Evolutionary conservation across 2,329 filamentous ascomycete genomes (phyloP), one percentile per base, ranked within the genome.

Genomic region (Dendrostoma leiphaemia): DNA sequence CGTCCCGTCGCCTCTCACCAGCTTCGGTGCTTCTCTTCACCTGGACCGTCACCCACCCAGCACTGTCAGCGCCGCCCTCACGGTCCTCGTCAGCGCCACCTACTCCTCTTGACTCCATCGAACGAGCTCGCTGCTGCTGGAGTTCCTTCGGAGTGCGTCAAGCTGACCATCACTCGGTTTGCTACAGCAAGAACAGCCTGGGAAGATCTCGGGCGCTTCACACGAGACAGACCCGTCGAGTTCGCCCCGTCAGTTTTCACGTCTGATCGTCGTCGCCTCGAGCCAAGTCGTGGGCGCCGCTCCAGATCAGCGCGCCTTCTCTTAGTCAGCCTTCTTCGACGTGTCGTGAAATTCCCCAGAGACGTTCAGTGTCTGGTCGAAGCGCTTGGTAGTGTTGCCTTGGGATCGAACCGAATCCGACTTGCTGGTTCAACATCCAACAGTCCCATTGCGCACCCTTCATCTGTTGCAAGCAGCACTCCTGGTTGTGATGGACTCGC

Each of bases 401-500:
- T n/a, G 7, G 41, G 21, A 17, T 23, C 28, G 29, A 31, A 31
- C 17, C 17, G 10, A 17, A 46, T 23, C 10, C 28, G 43, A 46
- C 17, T 23, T 19, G n/a, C 21, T 13, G 15, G 28, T 32, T n/a
- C n/a, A 21, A n/a, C 43, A 29, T 46, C 24, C 3, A 12, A 5
- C 43, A 17, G 17, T 17, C 28, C 13, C 17, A 21, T 23, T n/a
- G n/a, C n/a, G n/a, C 28, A 19, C 3, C 7, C n/a, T 13, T 21
- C 8, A 7, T 19, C 15, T 38, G 3, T 8, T n/a, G n/a, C n/a
- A n/a, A n/a, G n/a, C n/a, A n/a, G 7, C 13, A 5, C 21, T 34
- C 12, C 13, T 24, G 21, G 46, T 19, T 51, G 48, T 44, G 48
- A 51, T 51, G 48, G 48, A 51, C 38, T 32, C 44, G 37, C 28